Percentiles rank a stretch among this genome's conserved stretches.
These are phyloP conservation scores for Tetracentron sinense DNA, from an alignment of 164 flowering plant genomes.

Conservation along the genomic window DNA sequence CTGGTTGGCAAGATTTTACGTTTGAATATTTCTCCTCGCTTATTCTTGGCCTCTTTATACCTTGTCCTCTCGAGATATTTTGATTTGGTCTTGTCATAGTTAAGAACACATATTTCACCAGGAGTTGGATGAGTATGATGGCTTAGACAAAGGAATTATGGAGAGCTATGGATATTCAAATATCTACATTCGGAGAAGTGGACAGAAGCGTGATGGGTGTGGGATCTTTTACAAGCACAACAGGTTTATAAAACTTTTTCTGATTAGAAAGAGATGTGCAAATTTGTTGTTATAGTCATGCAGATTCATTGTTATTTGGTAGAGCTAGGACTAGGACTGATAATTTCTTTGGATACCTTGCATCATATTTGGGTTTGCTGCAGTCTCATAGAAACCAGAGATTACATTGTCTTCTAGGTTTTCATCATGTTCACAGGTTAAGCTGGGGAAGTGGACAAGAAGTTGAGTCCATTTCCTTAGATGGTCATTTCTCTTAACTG, in stretches of 20 bases:
- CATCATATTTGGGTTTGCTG: too few species aligned
- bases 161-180: conserved; percentile 66
- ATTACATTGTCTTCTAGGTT: too few species aligned
- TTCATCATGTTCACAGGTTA: too few species aligned
- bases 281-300: not conserved
- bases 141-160: conserved; percentile 61
- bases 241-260: conserved; percentile 32
- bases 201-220: conserved; percentile 89
- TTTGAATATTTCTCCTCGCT: not conserved
- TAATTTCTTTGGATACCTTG: too few species aligned
- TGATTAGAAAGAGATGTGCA: not conserved
- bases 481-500: too few species aligned
- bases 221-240: conserved; percentile 64
- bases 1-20: not conserved
- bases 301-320: not conserved
- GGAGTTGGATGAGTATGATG: conserved; percentile 87
- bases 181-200: conserved; percentile 68
- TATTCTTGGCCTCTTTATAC: not conserved
- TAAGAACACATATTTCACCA: conserved; percentile 21
- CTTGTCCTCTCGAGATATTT: not conserved
- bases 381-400: too few species aligned
- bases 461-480: too few species aligned
- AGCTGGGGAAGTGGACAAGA: too few species aligned
- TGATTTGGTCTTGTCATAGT: not conserved
- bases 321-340: too few species aligned